Percentiles rank a stretch among this genome's conserved stretches.
Conservation (phyloP, 1,284 basidiomycete genomes). For the Waitea zeae region DNA sequence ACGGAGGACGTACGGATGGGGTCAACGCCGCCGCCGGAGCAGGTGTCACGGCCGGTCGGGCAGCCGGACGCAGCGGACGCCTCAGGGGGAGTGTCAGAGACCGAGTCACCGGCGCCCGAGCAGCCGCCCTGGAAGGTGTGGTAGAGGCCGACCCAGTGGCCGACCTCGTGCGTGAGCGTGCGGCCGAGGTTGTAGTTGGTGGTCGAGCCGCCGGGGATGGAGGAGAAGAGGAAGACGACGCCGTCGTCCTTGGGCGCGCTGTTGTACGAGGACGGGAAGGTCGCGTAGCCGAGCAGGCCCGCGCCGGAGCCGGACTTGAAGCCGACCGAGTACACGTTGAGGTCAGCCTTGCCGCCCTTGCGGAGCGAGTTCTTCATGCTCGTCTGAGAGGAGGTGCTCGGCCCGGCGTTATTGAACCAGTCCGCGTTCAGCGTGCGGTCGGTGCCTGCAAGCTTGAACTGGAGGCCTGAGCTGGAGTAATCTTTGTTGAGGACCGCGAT, state of each 20-base stretch:
- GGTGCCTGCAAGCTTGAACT: constrained; percentile 25
- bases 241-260: constrained; percentile 25
- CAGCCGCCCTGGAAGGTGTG: constrained; percentile 46
- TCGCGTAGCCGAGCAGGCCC: constrained; percentile 30
- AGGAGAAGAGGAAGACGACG: constrained; percentile 29
- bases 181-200: constrained; percentile 28
- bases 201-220: constrained; percentile 28
- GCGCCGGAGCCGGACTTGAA: constrained; percentile 15
- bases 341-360: constrained; percentile 19
- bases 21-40: constrained; percentile 22
- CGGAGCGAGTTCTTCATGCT: constrained; percentile 32
- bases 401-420: constrained; percentile 30
- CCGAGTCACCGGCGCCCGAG: constrained; percentile 25
- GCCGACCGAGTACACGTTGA: constrained; percentile 37
- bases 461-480: constrained; percentile 22
- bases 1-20: no score
- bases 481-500: constrained; percentile 28
- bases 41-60: constrained; percentile 28
- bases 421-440: constrained; percentile 25
- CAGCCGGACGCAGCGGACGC: constrained; percentile 25
- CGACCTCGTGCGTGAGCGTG: constrained; percentile 38
- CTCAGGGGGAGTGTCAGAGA: constrained; percentile 33
- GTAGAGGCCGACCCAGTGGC: constrained; percentile 40
- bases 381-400: constrained; percentile 20
- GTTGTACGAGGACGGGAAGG: constrained; percentile 26